Evolutionary conservation across 164 flowering plant genomes (phyloP).

Genomic region (Vitis labrusca): DNA sequence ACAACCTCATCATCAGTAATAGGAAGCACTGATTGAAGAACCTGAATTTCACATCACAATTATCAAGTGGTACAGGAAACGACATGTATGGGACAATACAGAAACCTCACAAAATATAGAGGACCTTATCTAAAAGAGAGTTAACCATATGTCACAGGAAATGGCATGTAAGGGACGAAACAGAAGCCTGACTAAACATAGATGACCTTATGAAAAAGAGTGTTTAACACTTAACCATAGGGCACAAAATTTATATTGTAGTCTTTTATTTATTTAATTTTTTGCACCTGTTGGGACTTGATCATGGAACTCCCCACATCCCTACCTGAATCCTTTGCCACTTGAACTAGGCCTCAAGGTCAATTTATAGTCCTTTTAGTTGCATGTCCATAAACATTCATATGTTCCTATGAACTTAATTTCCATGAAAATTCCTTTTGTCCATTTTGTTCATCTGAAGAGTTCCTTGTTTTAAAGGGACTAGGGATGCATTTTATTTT

Average conservation of each 20-base stretch:
- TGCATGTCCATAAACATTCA: neutral
- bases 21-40: slow-evolving; percentile 88
- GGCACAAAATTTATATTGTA: neutral
- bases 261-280: no score
- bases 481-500: no score
- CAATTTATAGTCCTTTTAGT: neutral
- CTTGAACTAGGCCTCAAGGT: no score
- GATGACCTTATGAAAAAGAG: no score
- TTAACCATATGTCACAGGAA: no score
- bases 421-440: neutral
- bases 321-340: no score
- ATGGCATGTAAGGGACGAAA: neutral
- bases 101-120: no score
- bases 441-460: neutral
- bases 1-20: slow-evolving; percentile 84
- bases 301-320: no score
- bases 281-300: no score
- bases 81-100: neutral
- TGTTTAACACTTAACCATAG: neutral
- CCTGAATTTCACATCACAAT: slow-evolving; percentile 42
- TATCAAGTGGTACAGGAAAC: neutral
- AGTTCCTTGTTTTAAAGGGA: neutral
- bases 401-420: neutral
- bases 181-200: neutral
- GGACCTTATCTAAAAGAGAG: no score